These are phyloP conservation scores for Nicotiana tabacum DNA, from an alignment of 257 asterid genomes.

Conservation along the genomic window DNA sequence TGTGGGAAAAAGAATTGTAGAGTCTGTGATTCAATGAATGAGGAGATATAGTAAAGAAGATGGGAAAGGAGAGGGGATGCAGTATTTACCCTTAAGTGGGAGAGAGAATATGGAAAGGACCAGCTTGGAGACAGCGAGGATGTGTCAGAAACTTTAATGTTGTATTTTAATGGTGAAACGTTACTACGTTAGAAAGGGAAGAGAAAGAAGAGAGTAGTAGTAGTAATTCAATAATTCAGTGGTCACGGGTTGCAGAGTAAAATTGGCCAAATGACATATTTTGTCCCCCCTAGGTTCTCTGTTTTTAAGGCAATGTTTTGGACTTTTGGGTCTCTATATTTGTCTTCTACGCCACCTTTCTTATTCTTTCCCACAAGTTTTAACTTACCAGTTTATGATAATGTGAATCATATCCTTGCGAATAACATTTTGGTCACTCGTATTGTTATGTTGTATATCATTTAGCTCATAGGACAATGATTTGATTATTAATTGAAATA, in stretches of 20 bases:
- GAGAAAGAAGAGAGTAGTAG: background rate
- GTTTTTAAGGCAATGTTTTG: background rate
- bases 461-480: too few species aligned
- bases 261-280: background rate
- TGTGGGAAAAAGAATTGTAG: background rate
- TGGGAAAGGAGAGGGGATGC: background rate
- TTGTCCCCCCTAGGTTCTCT: background rate
- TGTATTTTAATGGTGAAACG: background rate
- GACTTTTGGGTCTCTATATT: background rate
- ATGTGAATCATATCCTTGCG: too few species aligned
- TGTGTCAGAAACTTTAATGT: constrained; percentile 37
- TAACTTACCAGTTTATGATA: too few species aligned
- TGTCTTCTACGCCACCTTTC: background rate
- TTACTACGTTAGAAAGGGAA: too few species aligned
- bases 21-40: background rate
- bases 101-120: background rate
- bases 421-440: too few species aligned
- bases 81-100: background rate
- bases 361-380: too few species aligned
- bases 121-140: constrained; percentile 31
- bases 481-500: too few species aligned
- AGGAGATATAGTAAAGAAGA: background rate
- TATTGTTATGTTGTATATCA: too few species aligned
- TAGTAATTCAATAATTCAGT: background rate
- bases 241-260: background rate